Percentiles rank a stretch among this genome's conserved stretches.
phyloP scores from a whole-genome alignment of 2,329 filamentous ascomycete genomes.

The Aspergillus tamarii region DNA sequence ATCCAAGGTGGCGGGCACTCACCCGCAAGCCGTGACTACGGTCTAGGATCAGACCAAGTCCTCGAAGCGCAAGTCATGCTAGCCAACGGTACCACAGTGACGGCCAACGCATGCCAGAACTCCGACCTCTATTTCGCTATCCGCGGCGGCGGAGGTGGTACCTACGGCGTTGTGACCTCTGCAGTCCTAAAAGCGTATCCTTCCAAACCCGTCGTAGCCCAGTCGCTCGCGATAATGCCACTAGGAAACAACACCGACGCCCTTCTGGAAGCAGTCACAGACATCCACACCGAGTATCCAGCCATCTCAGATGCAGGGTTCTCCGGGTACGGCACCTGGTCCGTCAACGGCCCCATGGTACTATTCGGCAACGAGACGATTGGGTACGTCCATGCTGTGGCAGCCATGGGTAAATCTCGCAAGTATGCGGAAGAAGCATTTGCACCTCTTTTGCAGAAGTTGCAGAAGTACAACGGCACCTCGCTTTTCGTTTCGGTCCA shows the following conservation, averaged over 20 bases:
- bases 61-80: constrained; percentile 48
- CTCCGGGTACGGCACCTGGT: constrained; percentile 23
- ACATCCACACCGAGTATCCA: constrained; percentile 16
- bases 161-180: constrained; percentile 30
- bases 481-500: constrained; percentile 15
- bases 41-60: constrained; percentile 50
- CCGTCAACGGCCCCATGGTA: constrained; percentile 9
- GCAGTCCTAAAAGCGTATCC: constrained; percentile 23
- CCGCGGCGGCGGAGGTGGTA: constrained; percentile 44
- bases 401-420: constrained; percentile 15
- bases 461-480: constrained; percentile 10
- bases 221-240: constrained; percentile 9
- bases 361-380: constrained; percentile 17
- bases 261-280: constrained; percentile 16
- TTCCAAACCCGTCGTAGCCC: constrained; percentile 14
- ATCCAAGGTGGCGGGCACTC: constrained; percentile 48
- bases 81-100: constrained; percentile 40
- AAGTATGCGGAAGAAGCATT: constrained; percentile 12
- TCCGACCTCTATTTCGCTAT: constrained; percentile 38
- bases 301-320: constrained; percentile 20
- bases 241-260: neutral
- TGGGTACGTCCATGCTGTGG: constrained; percentile 21
- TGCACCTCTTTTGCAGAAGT: constrained; percentile 8
- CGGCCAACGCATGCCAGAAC: constrained; percentile 38
- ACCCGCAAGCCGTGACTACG: constrained; percentile 43